Conservation (phyloP, 176 grass and related monocot species). For the Triticum urartu region DNA sequence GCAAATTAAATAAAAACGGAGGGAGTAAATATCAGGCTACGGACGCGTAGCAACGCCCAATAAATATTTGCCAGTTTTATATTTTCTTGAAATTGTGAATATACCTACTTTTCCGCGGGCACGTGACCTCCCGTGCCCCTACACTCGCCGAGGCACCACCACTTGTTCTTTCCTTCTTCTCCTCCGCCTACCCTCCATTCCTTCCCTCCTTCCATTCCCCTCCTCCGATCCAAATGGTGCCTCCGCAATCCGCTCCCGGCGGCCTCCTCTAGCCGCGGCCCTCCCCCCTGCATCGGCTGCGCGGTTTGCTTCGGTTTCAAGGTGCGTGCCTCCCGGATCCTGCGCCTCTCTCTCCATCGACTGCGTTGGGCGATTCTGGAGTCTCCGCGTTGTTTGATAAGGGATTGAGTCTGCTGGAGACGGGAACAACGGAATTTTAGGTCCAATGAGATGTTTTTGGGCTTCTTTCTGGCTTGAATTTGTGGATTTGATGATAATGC, state of each 20-base stretch:
- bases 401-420: not conserved
- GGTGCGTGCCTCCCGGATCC: constrained; percentile 41
- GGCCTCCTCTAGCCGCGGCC: constrained; percentile 14
- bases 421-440: not conserved
- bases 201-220: not conserved
- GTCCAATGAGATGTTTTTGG: not conserved
- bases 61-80: not conserved
- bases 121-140: constrained; percentile 22
- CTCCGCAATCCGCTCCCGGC: not conserved
- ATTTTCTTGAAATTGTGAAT: not conserved
- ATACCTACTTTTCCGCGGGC: constrained; percentile 9
- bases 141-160: constrained; percentile 34
- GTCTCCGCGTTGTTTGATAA: not conserved
- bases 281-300: not conserved
- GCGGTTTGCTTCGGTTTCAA: constrained; percentile 2
- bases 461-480: not conserved
- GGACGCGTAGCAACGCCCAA: no score
- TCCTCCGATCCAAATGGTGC: constrained; percentile 39
- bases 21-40: no score
- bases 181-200: not conserved
- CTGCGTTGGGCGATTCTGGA: not conserved
- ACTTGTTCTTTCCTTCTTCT: constrained; percentile 42
- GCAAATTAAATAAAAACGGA: no score
- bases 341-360: not conserved
- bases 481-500: not conserved